Base-by-base conservation (phyloP, 768 basidiomycete genomes). In the Boletus rufocinnamomeus region DNA sequence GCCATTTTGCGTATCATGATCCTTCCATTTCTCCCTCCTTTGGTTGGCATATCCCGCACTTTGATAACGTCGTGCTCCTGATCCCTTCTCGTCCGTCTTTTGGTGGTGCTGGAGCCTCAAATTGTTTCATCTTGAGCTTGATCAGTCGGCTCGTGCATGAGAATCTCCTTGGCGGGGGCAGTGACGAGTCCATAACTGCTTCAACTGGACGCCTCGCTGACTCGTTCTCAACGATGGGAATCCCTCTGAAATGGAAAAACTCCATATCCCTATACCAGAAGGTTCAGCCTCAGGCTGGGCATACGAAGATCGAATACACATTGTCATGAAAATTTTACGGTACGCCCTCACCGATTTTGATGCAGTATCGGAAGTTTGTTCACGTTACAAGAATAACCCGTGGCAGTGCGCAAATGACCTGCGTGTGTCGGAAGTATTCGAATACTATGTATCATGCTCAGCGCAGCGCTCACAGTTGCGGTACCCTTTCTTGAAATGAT, bases 1-100 rank as follows among this genome's bases (percentile, higher is more conserved):
- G 10, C 21, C 19, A 40, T 35, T 11, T 14, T 17, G 48, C 16
- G 30, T 13, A 49, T 45, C 28, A 32, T 34, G 30, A 35, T 44
- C 38, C 60, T 62, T 63, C 56, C 64, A 52, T 58, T 58, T 35
- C 43, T n/a, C 44, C 21, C 32, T 23, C 11, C 54, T 52, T 35
- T 17, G 32, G 23, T 40, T 19, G 43, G 43, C 56, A 27, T 19
- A 34, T 19, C 32, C 16, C 17, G 4, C 7, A n/a, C 32, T 23
- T 14, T 28, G 53, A 45, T 41, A 27, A 17, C 32, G 19, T 44
- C 14, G 35, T 34, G 43, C 50, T 21, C 41, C 40, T 50, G 61
- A 52, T 37, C 25, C 37, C 25, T 47, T 30, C 41, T 23, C 10
- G 21, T 34, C 49, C 32, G 23, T 30, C 35, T 35, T 35, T 44